phyloP scores from a whole-genome alignment of 345 rosid genomes.

The Orychophragmus violaceus region DNA sequence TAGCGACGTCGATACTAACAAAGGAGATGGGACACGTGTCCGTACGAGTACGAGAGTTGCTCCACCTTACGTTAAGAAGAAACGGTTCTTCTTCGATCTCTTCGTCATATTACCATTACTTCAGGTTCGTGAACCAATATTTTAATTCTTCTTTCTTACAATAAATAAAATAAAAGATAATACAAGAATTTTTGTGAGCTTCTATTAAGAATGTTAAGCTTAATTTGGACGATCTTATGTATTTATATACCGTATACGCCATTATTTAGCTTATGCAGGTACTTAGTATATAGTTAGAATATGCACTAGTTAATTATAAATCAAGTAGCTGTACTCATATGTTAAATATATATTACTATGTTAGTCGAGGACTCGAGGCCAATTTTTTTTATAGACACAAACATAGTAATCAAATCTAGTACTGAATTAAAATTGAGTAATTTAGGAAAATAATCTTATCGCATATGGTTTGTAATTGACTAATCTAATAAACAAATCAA shows the following conservation, averaged over 20 bases:
- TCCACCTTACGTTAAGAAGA: conserved; percentile 48
- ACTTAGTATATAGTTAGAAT: not conserved
- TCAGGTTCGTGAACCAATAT: conserved; percentile 46
- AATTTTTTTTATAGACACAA: not conserved
- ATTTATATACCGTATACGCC: not conserved
- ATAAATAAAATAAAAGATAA: too few relatives aligned
- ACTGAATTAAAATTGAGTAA: conserved; percentile 4
- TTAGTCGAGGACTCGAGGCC: not conserved
- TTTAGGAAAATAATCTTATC: not conserved
- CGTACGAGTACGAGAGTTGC: conserved; percentile 24
- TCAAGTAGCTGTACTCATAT: not conserved
- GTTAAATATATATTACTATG: not conserved
- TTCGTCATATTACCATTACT: conserved; percentile 83
- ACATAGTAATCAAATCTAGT: conserved; percentile 21
- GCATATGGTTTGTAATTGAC: conserved; percentile 1
- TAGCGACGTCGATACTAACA: conserved; percentile 14
- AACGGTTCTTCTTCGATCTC: conserved; percentile 75
- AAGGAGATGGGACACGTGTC: conserved; percentile 19
- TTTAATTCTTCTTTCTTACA: not conserved
- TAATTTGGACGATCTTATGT: not conserved
- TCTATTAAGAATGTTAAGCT: not conserved
- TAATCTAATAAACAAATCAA: not conserved
- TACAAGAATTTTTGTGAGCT: not conserved
- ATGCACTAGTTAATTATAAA: not conserved
- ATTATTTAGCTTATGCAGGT: not conserved